A percentile compares a stretch with the other conserved stretches of the same genome.
Evolutionary conservation across 177 flowering plant genomes (phyloP).

Genomic region (Vitis hybrid): DNA sequence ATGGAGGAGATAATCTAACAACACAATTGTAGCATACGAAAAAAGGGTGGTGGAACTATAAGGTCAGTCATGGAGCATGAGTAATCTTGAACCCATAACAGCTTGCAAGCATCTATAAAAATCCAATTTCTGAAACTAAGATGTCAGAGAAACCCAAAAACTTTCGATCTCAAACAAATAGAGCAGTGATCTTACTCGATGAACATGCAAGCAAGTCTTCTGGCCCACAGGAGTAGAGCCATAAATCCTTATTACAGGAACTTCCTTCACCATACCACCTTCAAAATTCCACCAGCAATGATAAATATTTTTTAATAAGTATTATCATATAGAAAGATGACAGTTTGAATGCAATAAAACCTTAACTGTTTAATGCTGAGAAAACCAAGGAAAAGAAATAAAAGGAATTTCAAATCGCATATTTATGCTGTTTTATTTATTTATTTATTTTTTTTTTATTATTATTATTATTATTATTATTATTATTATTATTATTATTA

Average conservation of each 20-base stretch:
- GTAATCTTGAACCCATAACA: too few species aligned
- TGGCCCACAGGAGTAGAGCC: slow-evolving; percentile 95
- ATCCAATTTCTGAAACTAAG: too few species aligned
- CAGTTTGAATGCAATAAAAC: background rate
- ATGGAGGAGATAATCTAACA: background rate
- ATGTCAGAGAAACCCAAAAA: background rate
- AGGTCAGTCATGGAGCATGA: too few species aligned
- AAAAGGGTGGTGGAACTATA: too few species aligned
- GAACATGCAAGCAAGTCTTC: slow-evolving; percentile 92
- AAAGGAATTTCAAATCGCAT: too few species aligned
- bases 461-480: too few species aligned
- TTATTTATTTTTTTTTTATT: too few species aligned
- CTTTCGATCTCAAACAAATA: background rate
- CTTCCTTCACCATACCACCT: slow-evolving; percentile 84
- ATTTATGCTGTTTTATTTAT: too few species aligned
- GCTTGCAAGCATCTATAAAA: too few species aligned
- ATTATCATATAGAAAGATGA: background rate
- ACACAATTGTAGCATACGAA: background rate
- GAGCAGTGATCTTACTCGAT: slow-evolving; percentile 43
- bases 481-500: too few species aligned
- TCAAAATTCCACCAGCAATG: slow-evolving; percentile 13
- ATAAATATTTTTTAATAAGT: background rate
- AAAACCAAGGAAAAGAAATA: too few species aligned
- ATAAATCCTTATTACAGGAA: slow-evolving; percentile 84
- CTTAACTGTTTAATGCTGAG: background rate